Conservation (phyloP, 352 stramenopile species). For the Globisporangium heterothallicum region DNA sequence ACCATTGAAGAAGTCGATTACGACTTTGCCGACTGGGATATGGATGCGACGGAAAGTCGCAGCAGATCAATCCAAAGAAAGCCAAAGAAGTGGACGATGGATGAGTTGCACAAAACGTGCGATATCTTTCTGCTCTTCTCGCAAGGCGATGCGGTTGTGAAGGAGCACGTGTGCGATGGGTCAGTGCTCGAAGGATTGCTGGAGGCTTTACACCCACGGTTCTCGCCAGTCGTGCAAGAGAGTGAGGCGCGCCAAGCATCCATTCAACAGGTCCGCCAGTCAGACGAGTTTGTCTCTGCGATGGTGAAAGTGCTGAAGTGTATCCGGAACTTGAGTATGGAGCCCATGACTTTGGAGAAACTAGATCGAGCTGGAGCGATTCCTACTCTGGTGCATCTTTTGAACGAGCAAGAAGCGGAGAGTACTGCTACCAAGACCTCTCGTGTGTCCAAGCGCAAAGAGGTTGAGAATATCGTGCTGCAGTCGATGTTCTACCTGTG, state of each 20-base stretch:
- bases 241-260: constrained; percentile 5
- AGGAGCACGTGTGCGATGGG: constrained; percentile 89
- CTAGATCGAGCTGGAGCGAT: constrained; percentile 87
- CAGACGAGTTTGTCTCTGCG: constrained; percentile 45
- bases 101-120: constrained; percentile 76
- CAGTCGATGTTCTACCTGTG: constrained; percentile 93
- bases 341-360: constrained; percentile 85
- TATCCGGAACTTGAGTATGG: constrained; percentile 88
- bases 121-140: constrained; percentile 90
- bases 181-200: constrained; percentile 67
- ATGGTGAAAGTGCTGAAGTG: constrained; percentile 84
- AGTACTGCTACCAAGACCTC: constrained; percentile 9
- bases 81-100: constrained; percentile 38
- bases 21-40: neutral
- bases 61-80: constrained; percentile 7
- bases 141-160: constrained; percentile 88
- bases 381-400: constrained; percentile 68
- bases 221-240: constrained; percentile 5
- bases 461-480: constrained; percentile 89
- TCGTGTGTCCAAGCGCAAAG: constrained; percentile 44
- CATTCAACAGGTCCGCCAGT: constrained; percentile 21
- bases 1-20: constrained; percentile 7
- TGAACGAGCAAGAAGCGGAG: constrained; percentile 48
- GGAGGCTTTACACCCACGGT: constrained; percentile 35
- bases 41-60: constrained; percentile 1